A percentile compares a stretch with the other conserved stretches of the same genome.
Evolutionary conservation across 331 rosid genomes (phyloP).

Genomic region (Rosa hybrid): DNA sequence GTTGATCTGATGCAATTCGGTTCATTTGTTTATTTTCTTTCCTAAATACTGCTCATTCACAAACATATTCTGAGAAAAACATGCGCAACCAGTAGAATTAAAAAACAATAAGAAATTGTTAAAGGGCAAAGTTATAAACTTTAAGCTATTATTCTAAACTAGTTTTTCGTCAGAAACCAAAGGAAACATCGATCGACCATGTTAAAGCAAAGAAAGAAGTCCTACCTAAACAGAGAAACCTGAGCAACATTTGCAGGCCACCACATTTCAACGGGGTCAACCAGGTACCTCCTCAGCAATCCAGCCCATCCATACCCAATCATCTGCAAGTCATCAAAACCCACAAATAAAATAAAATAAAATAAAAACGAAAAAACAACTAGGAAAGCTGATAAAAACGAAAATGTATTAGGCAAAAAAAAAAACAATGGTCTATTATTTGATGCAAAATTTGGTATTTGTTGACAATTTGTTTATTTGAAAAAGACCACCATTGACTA

Average conservation of each 20-base stretch:
- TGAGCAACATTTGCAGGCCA: constrained; percentile 99
- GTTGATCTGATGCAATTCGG: not conserved
- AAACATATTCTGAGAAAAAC: not conserved
- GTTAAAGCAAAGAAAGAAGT: constrained; percentile 13
- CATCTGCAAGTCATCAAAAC: constrained; percentile 47
- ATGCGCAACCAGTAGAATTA: not conserved
- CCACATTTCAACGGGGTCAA: constrained; percentile 99
- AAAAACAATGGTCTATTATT: not conserved
- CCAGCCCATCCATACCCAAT: constrained; percentile 99
- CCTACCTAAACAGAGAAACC: constrained; percentile 93
- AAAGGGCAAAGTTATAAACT: not conserved
- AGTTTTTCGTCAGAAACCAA: constrained; percentile 8
- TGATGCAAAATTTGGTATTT: not conserved
- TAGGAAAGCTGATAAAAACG: not conserved
- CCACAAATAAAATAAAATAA: not conserved
- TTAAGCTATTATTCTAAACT: not conserved
- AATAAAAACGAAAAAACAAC: not conserved
- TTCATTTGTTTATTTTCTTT: not conserved
- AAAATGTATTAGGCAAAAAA: not conserved
- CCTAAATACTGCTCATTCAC: not conserved
- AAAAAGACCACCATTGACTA: constrained; percentile 1
- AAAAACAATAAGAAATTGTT: not conserved
- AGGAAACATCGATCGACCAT: constrained; percentile 2
- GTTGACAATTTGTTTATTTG: not conserved
- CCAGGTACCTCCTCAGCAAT: constrained; percentile 83